Conservation (phyloP, 2,329 filamentous ascomycete species). For the Curvularia spicifera region DNA sequence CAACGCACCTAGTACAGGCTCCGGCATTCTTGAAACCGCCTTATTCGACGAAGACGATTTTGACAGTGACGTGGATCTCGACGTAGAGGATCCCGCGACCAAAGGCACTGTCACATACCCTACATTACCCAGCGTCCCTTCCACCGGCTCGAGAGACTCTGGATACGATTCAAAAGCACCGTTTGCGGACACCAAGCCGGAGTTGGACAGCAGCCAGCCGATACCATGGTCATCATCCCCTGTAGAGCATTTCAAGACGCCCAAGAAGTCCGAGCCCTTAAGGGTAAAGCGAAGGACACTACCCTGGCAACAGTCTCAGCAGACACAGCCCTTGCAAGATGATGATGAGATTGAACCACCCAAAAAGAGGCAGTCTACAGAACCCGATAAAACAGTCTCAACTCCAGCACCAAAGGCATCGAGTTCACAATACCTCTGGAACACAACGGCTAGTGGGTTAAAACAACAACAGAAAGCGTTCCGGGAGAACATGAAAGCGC, state of each 20-base stretch:
- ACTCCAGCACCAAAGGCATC: conserved; percentile 54
- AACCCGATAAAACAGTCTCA: conserved; percentile 45
- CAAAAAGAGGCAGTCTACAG: conserved; percentile 44
- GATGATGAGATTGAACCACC: conserved; percentile 26
- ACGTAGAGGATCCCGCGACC: conserved; percentile 67
- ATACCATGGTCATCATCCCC: conserved; percentile 78
- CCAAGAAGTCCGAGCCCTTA: conserved; percentile 25
- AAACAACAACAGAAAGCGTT: conserved; percentile 80
- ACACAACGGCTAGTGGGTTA: conserved; percentile 73
- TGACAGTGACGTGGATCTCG: conserved; percentile 80
- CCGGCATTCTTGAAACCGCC: conserved; percentile 32
- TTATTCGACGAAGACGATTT: conserved; percentile 81
- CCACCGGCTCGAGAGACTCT: conserved; percentile 46
- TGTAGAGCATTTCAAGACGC: conserved; percentile 51
- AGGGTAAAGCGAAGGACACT: conserved; percentile 53
- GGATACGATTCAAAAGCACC: conserved; percentile 37
- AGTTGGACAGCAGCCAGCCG: conserved; percentile 59
- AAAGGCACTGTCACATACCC: conserved; percentile 54
- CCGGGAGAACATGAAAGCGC: conserved; percentile 65
- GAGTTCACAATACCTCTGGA: conserved; percentile 64
- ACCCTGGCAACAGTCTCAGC: conserved; percentile 61
- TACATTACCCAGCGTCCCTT: conserved; percentile 37
- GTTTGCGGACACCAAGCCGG: conserved; percentile 25
- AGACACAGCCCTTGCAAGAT: conserved; percentile 28
- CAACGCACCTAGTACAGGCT: conserved; percentile 24